Evolutionary conservation across 2,329 filamentous ascomycete species (phyloP).

Genomic region (Colletotrichum tropicicola): DNA sequence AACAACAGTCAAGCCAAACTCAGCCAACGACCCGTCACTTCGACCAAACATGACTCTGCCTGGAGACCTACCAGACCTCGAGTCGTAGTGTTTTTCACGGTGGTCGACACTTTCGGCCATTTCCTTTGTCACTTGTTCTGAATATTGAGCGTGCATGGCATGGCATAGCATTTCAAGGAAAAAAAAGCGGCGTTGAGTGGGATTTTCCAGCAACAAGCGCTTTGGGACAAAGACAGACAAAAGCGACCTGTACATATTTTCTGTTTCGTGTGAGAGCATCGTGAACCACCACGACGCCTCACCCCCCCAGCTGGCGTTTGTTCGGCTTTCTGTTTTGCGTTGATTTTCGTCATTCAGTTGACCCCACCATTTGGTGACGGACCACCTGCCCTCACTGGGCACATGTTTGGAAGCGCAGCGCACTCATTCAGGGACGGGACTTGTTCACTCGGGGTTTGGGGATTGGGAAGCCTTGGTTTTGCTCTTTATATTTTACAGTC

Average conservation of each 20-base stretch:
- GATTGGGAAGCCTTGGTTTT: neutral
- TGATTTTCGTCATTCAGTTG: neutral
- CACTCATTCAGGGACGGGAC: conserved; percentile 14
- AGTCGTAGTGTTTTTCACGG: conserved; percentile 1
- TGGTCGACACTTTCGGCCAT: conserved; percentile 31
- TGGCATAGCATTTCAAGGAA: conserved; percentile 32
- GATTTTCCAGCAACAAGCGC: conserved; percentile 21
- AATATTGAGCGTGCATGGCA: conserved; percentile 49
- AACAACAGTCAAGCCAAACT: conserved; percentile 69
- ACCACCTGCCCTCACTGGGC: conserved; percentile 9
- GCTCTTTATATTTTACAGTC: neutral
- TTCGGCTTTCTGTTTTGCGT: conserved; percentile 5
- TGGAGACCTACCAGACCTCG: conserved; percentile 13
- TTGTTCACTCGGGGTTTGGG: conserved; percentile 11
- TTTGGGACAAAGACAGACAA: conserved; percentile 26
- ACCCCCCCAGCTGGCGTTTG: conserved; percentile 5
- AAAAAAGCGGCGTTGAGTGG: conserved; percentile 27
- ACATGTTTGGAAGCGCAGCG: conserved; percentile 10
- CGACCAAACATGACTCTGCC: conserved; percentile 47
- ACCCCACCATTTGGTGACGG: neutral
- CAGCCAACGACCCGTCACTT: conserved; percentile 61
- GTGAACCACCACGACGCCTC: conserved; percentile 7
- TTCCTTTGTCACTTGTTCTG: conserved; percentile 38
- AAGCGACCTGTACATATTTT: conserved; percentile 28
- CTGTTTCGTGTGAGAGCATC: neutral